Conservation (phyloP, 768 basidiomycete genomes). For the Mycena venus region DNA sequence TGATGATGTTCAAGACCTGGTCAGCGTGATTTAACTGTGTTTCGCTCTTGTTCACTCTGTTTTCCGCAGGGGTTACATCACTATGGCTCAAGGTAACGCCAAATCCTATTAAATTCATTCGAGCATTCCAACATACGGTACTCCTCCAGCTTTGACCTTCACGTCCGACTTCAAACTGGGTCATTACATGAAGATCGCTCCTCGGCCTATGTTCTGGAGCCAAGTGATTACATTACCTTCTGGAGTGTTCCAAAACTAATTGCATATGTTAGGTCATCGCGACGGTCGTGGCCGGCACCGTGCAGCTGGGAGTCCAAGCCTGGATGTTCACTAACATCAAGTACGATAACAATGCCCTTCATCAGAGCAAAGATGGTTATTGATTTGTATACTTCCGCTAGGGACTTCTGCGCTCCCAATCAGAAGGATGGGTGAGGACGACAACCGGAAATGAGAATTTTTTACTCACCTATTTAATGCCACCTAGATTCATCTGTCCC, state of each 20-base stretch:
- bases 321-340: constrained; percentile 74
- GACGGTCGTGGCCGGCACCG: constrained; percentile 69
- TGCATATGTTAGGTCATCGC: constrained; percentile 61
- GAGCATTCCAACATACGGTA: not conserved
- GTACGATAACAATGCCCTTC: constrained; percentile 37
- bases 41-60: not conserved
- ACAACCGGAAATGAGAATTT: not conserved
- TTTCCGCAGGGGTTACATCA: constrained; percentile 67
- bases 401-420: constrained; percentile 59
- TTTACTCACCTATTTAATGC: not conserved
- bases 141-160: constrained; percentile 61
- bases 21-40: not conserved
- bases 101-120: not conserved
- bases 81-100: constrained; percentile 64
- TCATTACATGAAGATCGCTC: constrained; percentile 72
- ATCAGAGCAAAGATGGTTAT: constrained; percentile 5
- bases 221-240: constrained; percentile 28
- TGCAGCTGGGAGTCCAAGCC: constrained; percentile 74
- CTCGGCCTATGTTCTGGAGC: constrained; percentile 62
- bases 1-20: constrained; percentile 91
- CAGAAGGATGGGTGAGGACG: constrained; percentile 58
- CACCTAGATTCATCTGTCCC: constrained; percentile 62
- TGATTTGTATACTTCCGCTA: constrained; percentile 32
- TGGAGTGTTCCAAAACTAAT: not conserved
- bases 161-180: constrained; percentile 57